Conservation (phyloP, 1,139 yeast genomes). For the Geotrichum klebahnii region DNA sequence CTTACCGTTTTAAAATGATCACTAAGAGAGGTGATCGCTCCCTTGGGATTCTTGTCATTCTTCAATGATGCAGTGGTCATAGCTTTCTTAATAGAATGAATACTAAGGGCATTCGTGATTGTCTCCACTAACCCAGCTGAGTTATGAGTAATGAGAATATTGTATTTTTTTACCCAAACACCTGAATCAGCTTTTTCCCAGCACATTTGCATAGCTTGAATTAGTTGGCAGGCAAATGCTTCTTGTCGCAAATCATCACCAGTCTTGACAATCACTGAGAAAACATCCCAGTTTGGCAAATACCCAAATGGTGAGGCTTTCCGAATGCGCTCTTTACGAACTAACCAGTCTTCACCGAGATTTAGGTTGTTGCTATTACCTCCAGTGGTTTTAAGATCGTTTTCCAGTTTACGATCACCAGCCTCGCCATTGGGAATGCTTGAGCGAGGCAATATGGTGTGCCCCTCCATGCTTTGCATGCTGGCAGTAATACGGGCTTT, state of each 20-base stretch:
- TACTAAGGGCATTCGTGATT: constrained; percentile 85
- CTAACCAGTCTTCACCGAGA: constrained; percentile 88
- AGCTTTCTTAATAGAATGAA: constrained; percentile 91
- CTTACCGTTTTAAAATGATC: constrained; percentile 60
- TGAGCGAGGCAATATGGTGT: constrained; percentile 31
- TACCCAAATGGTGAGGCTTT: constrained; percentile 78
- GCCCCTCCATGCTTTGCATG: constrained; percentile 82
- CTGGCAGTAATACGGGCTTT: constrained; percentile 75
- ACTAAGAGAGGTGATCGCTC: constrained; percentile 62
- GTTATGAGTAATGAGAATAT: constrained; percentile 83
- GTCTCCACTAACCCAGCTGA: constrained; percentile 92
- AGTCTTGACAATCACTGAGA: constrained; percentile 91
- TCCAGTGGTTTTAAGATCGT: constrained; percentile 80
- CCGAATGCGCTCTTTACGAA: constrained; percentile 74
- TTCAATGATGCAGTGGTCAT: constrained; percentile 68
- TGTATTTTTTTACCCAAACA: constrained; percentile 92
- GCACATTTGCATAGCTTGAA: constrained; percentile 75
- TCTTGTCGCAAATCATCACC: constrained; percentile 95
- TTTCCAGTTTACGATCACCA: constrained; percentile 85
- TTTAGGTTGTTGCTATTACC: constrained; percentile 40
- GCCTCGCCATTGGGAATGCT: constrained; percentile 68
- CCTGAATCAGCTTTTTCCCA: constrained; percentile 67
- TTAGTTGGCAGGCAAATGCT: constrained; percentile 93
- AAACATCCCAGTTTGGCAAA: constrained; percentile 84
- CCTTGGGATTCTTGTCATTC: constrained; percentile 62